phyloP scores from a whole-genome alignment of 2,329 filamentous ascomycete species.

The Beauveria caledonica region DNA sequence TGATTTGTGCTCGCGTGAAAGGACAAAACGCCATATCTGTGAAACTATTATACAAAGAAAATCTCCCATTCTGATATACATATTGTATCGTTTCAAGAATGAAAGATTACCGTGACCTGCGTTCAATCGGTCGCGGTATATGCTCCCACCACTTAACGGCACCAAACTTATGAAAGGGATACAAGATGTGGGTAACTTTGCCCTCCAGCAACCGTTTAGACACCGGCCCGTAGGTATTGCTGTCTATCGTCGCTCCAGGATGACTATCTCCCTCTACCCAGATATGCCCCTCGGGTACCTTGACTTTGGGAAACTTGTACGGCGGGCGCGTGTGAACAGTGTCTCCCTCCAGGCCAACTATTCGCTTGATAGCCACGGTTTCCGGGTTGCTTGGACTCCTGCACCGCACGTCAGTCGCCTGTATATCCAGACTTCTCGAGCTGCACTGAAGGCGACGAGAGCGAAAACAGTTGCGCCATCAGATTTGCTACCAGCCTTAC shows the following conservation, averaged over 20 bases:
- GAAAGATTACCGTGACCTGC: neutral
- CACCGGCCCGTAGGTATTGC: conserved; percentile 83
- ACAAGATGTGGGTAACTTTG: conserved; percentile 62
- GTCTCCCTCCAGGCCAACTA: conserved; percentile 77
- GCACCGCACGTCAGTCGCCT: conserved; percentile 1
- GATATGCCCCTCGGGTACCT: conserved; percentile 74
- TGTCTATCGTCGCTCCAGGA: conserved; percentile 64
- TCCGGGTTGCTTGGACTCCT: conserved; percentile 68
- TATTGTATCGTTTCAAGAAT: neutral
- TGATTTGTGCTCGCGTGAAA: neutral
- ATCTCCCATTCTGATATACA: neutral
- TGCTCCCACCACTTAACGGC: conserved; percentile 51
- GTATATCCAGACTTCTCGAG: conserved; percentile 2
- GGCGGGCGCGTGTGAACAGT: conserved; percentile 57
- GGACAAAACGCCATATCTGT: neutral
- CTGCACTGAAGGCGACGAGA: neutral
- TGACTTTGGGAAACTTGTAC: conserved; percentile 46
- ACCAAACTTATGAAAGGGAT: conserved; percentile 55
- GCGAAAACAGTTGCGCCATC: neutral
- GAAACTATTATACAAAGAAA: neutral
- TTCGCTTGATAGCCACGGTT: conserved; percentile 66
- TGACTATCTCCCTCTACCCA: conserved; percentile 92
- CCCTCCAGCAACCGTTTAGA: conserved; percentile 68
- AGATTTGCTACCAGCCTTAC: conserved; percentile 31
- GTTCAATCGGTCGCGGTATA: conserved; percentile 13